A percentile compares a stretch with the other conserved stretches of the same genome.
These are phyloP conservation scores for Saksenaea vasiformis DNA, from an alignment of 371 early-diverging fungal species.

Conservation along the genomic window DNA sequence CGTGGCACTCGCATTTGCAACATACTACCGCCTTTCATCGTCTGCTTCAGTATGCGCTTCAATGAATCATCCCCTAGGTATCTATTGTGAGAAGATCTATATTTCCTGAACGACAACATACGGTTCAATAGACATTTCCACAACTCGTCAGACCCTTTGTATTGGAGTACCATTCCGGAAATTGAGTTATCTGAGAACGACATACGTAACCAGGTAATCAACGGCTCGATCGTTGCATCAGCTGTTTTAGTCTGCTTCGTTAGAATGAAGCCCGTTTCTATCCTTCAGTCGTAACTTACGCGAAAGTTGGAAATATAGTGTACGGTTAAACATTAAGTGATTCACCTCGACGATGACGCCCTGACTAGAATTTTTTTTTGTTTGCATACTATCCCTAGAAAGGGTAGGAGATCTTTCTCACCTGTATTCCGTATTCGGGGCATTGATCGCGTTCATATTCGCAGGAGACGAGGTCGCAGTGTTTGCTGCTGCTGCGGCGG, in stretches of 20 bases:
- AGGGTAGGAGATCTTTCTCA: constrained; percentile 2
- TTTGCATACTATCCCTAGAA: neutral
- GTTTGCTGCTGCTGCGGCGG: constrained; percentile 14
- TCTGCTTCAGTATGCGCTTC: constrained; percentile 31
- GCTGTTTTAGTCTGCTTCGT: constrained; percentile 17
- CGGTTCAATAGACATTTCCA: constrained; percentile 34
- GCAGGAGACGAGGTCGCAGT: neutral
- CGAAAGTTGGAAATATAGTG: constrained; percentile 47
- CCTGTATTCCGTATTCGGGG: neutral
- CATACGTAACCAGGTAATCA: constrained; percentile 45
- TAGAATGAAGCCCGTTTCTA: neutral
- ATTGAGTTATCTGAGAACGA: constrained; percentile 48
- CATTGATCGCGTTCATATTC: neutral
- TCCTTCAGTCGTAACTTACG: constrained; percentile 23
- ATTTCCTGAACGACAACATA: constrained; percentile 11
- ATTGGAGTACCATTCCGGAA: constrained; percentile 50
- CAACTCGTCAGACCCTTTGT: constrained; percentile 37
- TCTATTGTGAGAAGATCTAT: neutral
- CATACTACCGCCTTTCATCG: constrained; percentile 21
- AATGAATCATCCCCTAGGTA: constrained; percentile 31
- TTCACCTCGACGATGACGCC: constrained; percentile 49
- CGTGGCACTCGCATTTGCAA: constrained; percentile 36
- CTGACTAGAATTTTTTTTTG: constrained; percentile 16
- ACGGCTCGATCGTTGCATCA: constrained; percentile 56
- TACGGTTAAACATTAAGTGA: constrained; percentile 43